These are phyloP conservation scores for Geotrichum histeridarum DNA, from an alignment of 1,139 yeast species.

Conservation along the genomic window DNA sequence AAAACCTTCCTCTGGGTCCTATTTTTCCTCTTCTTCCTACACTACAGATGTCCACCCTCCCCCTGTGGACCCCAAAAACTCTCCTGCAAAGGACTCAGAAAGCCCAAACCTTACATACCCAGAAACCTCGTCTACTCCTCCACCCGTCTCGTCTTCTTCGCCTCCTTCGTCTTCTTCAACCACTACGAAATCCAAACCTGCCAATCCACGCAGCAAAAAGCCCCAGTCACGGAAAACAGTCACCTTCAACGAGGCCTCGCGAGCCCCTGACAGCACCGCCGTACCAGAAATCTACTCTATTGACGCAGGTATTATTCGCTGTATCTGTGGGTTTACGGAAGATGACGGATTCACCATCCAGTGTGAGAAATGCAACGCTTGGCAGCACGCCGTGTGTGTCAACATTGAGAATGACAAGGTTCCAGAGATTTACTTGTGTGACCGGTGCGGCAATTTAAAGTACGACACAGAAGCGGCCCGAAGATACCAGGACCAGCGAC, in stretches of 20 bases:
- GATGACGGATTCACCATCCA: constrained; percentile 95
- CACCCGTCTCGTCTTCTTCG: background rate
- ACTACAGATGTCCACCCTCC: background rate
- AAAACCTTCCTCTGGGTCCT: background rate
- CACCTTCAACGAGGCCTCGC: constrained; percentile 4
- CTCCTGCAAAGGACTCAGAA: background rate
- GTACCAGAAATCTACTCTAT: constrained; percentile 25
- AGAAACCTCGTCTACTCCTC: background rate
- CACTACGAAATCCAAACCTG: background rate
- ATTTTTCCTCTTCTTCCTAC: background rate
- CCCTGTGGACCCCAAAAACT: background rate
- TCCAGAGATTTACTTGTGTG: constrained; percentile 81
- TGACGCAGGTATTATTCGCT: constrained; percentile 80
- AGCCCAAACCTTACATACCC: background rate
- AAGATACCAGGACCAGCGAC: constrained; percentile 29
- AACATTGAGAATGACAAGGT: constrained; percentile 67
- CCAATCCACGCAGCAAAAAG: constrained; percentile 2
- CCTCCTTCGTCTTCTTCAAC: background rate
- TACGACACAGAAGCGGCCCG: constrained; percentile 50
- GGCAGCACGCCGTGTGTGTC: constrained; percentile 94
- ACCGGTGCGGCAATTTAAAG: constrained; percentile 63
- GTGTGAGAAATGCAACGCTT: constrained; percentile 83
- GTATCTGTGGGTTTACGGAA: constrained; percentile 82
- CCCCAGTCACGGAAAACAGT: constrained; percentile 8
- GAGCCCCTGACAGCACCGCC: constrained; percentile 48